phyloP scores from a whole-genome alignment of 2,329 filamentous ascomycete species.

The Fusarium liriodendri region DNA sequence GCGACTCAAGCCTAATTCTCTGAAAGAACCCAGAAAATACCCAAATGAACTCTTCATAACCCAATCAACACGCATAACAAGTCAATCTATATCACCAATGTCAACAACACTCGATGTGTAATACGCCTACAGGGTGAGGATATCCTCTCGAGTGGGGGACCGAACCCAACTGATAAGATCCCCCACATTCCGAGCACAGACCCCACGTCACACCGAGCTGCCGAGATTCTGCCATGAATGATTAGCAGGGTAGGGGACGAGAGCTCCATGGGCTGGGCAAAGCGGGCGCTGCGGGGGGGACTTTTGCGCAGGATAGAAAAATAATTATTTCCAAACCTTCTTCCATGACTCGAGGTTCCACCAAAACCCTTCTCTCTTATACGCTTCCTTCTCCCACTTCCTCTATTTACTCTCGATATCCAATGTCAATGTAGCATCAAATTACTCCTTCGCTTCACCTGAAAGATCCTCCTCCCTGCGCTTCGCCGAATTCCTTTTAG shows the following conservation, averaged over 20 bases:
- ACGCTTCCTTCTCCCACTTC: neutral
- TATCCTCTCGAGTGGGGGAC: constrained; percentile 17
- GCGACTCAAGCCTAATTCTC: neutral
- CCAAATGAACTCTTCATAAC: neutral
- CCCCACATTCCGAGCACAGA: constrained; percentile 28
- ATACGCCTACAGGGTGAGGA: constrained; percentile 21
- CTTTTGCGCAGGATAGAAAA: constrained; percentile 27
- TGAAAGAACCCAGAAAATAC: neutral
- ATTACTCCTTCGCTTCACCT: constrained; percentile 1
- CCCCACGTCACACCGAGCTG: neutral
- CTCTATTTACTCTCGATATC: neutral
- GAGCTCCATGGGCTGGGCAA: constrained; percentile 21
- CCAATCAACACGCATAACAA: neutral
- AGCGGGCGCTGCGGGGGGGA: constrained; percentile 33
- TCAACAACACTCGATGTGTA: neutral
- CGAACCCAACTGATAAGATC: constrained; percentile 33
- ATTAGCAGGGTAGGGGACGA: constrained; percentile 39
- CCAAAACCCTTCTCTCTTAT: constrained; percentile 20
- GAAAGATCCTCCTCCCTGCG: neutral
- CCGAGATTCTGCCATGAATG: constrained; percentile 19
- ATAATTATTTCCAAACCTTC: constrained; percentile 39
- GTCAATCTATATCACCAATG: neutral
- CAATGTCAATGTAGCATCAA: constrained; percentile 44
- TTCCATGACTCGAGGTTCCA: constrained; percentile 8
- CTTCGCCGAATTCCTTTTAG: neutral